phyloP scores from a whole-genome alignment of 2,329 filamentous ascomycete species.

The Penicillium sumatraense region DNA sequence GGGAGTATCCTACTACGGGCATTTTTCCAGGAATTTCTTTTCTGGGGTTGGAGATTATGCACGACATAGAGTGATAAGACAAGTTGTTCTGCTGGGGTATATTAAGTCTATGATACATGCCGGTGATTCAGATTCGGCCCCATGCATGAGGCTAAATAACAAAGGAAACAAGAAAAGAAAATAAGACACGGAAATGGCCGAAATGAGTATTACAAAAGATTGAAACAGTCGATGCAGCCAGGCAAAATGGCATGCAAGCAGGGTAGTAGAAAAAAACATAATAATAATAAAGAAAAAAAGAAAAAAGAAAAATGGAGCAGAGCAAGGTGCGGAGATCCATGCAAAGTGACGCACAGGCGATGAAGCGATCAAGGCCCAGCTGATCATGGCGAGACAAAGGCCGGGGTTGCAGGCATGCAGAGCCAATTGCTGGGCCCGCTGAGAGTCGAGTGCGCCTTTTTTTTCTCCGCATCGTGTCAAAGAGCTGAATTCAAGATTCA shows the following conservation, averaged over 20 bases:
- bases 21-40: not conserved
- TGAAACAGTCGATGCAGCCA: slow-evolving; percentile 15
- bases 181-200: slow-evolving; percentile 10
- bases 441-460: slow-evolving; percentile 6
- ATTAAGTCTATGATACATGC: slow-evolving; percentile 46
- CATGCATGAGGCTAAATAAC: slow-evolving; percentile 23
- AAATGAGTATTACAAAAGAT: slow-evolving; percentile 20
- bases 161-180: slow-evolving; percentile 19
- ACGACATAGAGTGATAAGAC: slow-evolving; percentile 23
- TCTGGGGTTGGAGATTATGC: slow-evolving; percentile 23
- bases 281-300: slow-evolving; percentile 8
- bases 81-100: slow-evolving; percentile 40
- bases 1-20: not conserved
- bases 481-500: slow-evolving; percentile 7
- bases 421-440: slow-evolving; percentile 19
- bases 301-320: not conserved
- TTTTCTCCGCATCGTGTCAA: slow-evolving; percentile 27
- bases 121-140: slow-evolving; percentile 34
- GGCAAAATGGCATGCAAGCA: slow-evolving; percentile 21
- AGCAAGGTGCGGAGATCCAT: slow-evolving; percentile 2
- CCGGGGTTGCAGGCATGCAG: not conserved
- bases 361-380: slow-evolving; percentile 10
- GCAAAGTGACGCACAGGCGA: slow-evolving; percentile 13
- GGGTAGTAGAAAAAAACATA: slow-evolving; percentile 5
- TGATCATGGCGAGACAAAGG: slow-evolving; percentile 13